A percentile compares a stretch with the other conserved stretches of the same genome.
Conservation (phyloP, 2,329 filamentous ascomycete species). For the Parastagonospora avenae region DNA sequence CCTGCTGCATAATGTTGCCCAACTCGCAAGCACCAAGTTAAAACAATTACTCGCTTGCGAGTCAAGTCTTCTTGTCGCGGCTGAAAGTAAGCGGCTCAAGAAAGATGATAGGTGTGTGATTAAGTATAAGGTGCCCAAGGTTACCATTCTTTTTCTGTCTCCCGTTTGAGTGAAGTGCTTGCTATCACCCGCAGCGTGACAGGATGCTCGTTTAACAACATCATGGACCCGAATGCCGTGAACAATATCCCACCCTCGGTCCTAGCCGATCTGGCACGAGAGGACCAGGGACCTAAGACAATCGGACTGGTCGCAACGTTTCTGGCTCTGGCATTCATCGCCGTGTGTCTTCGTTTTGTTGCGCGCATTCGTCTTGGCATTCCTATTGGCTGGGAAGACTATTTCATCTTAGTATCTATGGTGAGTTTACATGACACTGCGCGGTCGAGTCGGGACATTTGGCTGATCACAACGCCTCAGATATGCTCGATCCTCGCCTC, state of each 20-base stretch:
- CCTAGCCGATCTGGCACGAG: neutral
- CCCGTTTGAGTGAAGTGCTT: no score
- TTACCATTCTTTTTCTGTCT: no score
- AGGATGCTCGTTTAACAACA: no score
- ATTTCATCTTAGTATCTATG: neutral
- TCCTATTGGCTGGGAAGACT: neutral
- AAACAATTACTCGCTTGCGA: no score
- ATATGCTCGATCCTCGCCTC: neutral
- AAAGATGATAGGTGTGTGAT: no score
- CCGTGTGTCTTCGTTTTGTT: neutral
- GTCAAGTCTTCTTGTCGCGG: no score
- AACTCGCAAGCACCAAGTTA: no score
- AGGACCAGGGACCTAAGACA: neutral
- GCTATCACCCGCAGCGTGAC: no score
- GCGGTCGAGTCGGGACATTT: neutral
- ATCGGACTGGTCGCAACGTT: neutral
- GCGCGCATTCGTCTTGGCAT: neutral
- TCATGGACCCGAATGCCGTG: no score
- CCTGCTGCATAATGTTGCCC: no score
- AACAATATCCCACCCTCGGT: neutral
- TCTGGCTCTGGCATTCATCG: neutral
- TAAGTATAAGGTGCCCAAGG: no score
- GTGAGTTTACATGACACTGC: neutral
- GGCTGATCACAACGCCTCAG: neutral
- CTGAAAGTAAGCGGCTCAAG: no score